Evolutionary conservation across 163 green algal genomes (phyloP).

Genomic region (Chlamydomonas reinhardtii): DNA sequence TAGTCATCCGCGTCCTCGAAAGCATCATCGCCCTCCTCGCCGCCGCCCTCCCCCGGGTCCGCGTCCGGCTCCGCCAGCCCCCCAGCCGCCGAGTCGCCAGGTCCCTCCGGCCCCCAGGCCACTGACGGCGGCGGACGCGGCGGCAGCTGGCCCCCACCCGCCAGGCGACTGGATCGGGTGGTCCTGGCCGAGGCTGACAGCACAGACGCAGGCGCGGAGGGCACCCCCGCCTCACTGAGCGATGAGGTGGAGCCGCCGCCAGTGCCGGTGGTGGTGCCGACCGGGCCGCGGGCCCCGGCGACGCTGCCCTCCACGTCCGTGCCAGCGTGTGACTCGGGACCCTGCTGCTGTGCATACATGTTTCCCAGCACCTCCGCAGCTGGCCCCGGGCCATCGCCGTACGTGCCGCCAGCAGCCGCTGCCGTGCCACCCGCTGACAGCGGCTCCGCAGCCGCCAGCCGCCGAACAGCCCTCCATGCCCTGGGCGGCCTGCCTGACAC

Average conservation of each 20-base stretch:
- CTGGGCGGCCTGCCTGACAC: slow-evolving; percentile 66
- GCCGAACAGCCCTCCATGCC: slow-evolving; percentile 56
- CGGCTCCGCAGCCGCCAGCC: slow-evolving; percentile 8
- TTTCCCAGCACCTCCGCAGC: not conserved
- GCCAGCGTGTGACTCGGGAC: slow-evolving; percentile 5
- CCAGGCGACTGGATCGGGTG: too few relatives aligned
- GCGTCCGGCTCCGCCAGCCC: too few relatives aligned
- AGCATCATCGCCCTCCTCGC: too few relatives aligned
- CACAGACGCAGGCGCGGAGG: too few relatives aligned
- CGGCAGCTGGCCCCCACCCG: too few relatives aligned
- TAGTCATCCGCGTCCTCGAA: not conserved
- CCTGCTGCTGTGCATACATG: not conserved
- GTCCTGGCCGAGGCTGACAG: too few relatives aligned
- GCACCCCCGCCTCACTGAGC: not conserved
- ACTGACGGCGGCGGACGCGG: not conserved
- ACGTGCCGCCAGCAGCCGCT: not conserved
- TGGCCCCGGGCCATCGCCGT: not conserved
- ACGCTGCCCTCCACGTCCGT: slow-evolving; percentile 18
- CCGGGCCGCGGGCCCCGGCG: too few relatives aligned
- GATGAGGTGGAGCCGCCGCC: slow-evolving; percentile 15
- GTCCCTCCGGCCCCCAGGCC: too few relatives aligned
- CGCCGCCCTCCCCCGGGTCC: too few relatives aligned
- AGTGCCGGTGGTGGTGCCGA: not conserved
- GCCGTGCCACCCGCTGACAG: not conserved
- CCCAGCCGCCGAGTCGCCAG: too few relatives aligned